phyloP scores from a whole-genome alignment of 331 rosid genomes.

The Malus hybrid region DNA sequence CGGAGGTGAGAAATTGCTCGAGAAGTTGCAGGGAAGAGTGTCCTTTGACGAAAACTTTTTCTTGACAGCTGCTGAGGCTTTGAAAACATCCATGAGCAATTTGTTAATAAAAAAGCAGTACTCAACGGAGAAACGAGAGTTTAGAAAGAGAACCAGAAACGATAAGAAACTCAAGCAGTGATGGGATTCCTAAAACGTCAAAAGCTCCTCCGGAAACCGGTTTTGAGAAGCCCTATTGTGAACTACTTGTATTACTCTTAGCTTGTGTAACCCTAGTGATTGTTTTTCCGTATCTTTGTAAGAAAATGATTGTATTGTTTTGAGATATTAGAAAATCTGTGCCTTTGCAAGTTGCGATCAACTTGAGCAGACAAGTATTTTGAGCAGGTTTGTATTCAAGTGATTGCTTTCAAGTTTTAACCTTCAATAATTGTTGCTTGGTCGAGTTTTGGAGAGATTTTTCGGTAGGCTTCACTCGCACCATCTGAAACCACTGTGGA shows the following conservation, averaged over 20 bases:
- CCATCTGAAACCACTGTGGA: no score
- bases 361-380: neutral
- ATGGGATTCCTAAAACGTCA: neutral
- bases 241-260: neutral
- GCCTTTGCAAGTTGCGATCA: neutral
- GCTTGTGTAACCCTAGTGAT: neutral
- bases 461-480: no score
- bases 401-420: neutral
- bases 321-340: neutral
- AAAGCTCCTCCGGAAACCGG: neutral
- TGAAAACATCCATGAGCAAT: conserved; percentile 79
- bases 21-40: conserved; percentile 69
- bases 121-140: conserved; percentile 63
- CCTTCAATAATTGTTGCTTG: neutral
- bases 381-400: neutral
- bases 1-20: conserved; percentile 52
- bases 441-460: neutral
- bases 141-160: conserved; percentile 77
- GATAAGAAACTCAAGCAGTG: conserved; percentile 58
- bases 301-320: neutral
- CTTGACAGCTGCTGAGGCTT: conserved; percentile 71
- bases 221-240: neutral
- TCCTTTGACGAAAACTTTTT: conserved; percentile 48
- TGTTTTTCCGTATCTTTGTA: neutral
- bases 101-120: conserved; percentile 76